Conservation (phyloP, 257 asterid species). For the Phtheirospermum japonicum region DNA sequence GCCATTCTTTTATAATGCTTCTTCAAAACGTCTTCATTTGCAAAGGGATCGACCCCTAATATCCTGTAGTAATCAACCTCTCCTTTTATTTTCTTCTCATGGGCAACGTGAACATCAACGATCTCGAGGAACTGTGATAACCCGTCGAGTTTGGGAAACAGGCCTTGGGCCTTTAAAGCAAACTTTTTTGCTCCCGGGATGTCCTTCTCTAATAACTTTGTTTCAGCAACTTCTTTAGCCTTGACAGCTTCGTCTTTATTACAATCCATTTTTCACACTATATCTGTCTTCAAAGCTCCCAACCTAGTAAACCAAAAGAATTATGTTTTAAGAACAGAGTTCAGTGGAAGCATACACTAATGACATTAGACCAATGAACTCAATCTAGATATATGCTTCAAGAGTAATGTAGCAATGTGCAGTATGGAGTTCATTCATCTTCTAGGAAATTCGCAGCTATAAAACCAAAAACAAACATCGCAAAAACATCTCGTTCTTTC, state of each 20-base stretch:
- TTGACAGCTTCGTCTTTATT: constrained; percentile 57
- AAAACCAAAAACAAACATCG: background rate
- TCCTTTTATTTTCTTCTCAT: constrained; percentile 49
- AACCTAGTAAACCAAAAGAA: constrained; percentile 27
- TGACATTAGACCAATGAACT: background rate
- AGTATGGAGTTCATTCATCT: background rate
- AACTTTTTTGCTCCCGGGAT: constrained; percentile 53
- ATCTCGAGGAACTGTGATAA: constrained; percentile 53
- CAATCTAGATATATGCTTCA: constrained; percentile 2
- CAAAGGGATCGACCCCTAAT: constrained; percentile 48
- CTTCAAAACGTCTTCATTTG: constrained; percentile 40
- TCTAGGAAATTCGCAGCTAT: background rate
- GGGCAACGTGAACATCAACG: constrained; percentile 38
- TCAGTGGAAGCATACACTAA: constrained; percentile 12
- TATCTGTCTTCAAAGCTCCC: constrained; percentile 1
- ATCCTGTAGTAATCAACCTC: constrained; percentile 53
- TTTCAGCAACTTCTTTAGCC: constrained; percentile 60
- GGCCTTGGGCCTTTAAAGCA: constrained; percentile 54
- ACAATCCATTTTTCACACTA: constrained; percentile 47
- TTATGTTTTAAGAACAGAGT: constrained; percentile 9
- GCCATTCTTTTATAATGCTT: constrained; percentile 48
- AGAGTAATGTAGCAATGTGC: constrained; percentile 16
- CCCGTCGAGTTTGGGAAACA: constrained; percentile 64
- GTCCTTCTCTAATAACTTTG: constrained; percentile 48
- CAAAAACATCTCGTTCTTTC: background rate